Evolutionary conservation across 805 yeast genomes (phyloP), one percentile per base, ranked within the genome.

Genomic region (Wickerhamiella dianesei): DNA sequence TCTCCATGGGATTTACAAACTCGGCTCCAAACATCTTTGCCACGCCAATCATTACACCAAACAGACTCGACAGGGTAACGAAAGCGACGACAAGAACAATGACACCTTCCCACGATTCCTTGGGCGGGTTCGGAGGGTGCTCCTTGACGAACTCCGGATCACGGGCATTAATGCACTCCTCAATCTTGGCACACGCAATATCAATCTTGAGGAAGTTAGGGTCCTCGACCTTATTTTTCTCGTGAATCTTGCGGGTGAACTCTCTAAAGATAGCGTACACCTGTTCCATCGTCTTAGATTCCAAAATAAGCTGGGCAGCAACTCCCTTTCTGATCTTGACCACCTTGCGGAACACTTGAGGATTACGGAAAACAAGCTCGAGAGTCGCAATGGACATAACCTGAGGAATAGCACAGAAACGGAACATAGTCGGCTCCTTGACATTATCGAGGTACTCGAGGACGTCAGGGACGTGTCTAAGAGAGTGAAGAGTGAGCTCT

Each of bases 361-460:
- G 80, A 67, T 92, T 92, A 60, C 82, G 79, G 73, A 82, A 88
- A 32, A 92, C 82, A 45, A 80, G 70, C 19, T 89, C 86, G 56
- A 92, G 72, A 1, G 97, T 86, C 14, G 98, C 96, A 63, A 92
- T 82, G 35, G 97, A 96, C 98, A 92, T 92, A 17, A 89, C 96
- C 68, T 92, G 99, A 17, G 99, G 99, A 60, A 92, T 92, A 9
- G 96, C 85, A 69, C 96, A 88, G 70, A 92, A 92, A 56, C 79
- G 82, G 70, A 86, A 92, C 44, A 80, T 67, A 1, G 95, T 77
- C 50, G 81, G 83, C 61, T 92, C 98, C 49, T 74, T 74, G 44
- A 92, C 75, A 51, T 79, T 70, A 16, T 89, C 74, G 48, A 92
- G 71, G 62, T 83, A 92, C 44, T 74, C 73, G 56, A 92, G 71